Conservation (phyloP, 2,329 filamentous ascomycete species). For the Exophiala mesophila region DNA sequence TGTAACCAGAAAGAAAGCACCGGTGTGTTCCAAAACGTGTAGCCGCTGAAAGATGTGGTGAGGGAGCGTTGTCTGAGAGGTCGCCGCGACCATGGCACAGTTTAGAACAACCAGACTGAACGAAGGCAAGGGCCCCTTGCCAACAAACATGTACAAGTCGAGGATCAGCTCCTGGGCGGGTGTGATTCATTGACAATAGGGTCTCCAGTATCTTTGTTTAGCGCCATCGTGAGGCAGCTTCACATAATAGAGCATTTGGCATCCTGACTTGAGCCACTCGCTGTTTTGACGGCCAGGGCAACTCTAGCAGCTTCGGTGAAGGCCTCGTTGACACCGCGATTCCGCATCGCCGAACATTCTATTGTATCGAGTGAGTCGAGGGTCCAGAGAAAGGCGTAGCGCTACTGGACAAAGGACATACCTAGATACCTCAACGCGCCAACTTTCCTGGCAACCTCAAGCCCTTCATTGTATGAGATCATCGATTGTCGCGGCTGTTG, state of each 20-base stretch:
- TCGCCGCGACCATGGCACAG: no score
- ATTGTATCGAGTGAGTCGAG: no score
- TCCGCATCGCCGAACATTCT: constrained; percentile 98
- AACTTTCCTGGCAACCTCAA: constrained; percentile 87
- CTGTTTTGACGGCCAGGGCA: constrained; percentile 57
- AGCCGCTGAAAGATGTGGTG: no score
- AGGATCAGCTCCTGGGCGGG: no score
- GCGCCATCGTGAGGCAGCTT: neutral
- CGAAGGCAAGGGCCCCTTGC: no score
- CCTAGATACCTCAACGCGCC: constrained; percentile 86
- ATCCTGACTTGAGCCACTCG: constrained; percentile 32
- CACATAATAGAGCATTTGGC: constrained; percentile 28
- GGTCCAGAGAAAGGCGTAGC: no score
- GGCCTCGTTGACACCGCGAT: constrained; percentile 95
- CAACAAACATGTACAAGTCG: no score
- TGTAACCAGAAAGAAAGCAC: no score
- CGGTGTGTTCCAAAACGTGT: no score
- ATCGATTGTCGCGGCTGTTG: constrained; percentile 34
- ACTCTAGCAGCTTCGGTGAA: constrained; percentile 97
- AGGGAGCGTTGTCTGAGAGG: no score
- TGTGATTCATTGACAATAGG: no score
- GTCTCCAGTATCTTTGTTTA: neutral
- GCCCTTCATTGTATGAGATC: constrained; percentile 85
- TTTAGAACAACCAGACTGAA: no score
- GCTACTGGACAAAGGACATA: constrained; percentile 40